Conservation (phyloP, 768 basidiomycete genomes). For the Hypholoma fasciculare region DNA sequence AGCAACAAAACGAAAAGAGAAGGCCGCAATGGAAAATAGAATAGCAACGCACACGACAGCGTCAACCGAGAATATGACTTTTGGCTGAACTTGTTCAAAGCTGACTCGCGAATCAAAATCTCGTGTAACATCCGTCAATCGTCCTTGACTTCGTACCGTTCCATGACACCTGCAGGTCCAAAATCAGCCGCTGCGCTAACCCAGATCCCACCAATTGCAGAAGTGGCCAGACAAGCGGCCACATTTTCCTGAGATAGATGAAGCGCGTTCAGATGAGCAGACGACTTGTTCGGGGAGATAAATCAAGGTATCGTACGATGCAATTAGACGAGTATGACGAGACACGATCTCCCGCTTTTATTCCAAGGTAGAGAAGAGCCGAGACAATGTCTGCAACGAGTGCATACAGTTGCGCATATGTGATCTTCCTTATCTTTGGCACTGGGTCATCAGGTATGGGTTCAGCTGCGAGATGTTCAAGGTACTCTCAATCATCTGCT, state of each 20-base stretch:
- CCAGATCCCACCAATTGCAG: slow-evolving; percentile 80
- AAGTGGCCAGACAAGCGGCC: slow-evolving; percentile 63
- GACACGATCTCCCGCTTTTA: slow-evolving; percentile 68
- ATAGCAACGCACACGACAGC: slow-evolving; percentile 56
- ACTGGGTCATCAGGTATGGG: slow-evolving; percentile 49
- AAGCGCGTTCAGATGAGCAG: slow-evolving; percentile 7
- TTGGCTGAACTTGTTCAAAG: slow-evolving; percentile 79
- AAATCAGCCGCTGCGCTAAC: slow-evolving; percentile 83
- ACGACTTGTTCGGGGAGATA: not conserved
- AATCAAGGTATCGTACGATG: slow-evolving; percentile 47
- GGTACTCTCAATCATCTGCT: slow-evolving; percentile 6
- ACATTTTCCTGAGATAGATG: slow-evolving; percentile 57
- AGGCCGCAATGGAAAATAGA: slow-evolving; percentile 3
- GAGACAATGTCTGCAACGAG: slow-evolving; percentile 59
- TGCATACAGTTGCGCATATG: slow-evolving; percentile 59
- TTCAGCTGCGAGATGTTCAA: slow-evolving; percentile 48
- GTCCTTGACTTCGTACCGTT: slow-evolving; percentile 46
- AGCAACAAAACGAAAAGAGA: slow-evolving; percentile 6
- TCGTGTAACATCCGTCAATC: slow-evolving; percentile 1
- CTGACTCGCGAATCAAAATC: slow-evolving; percentile 29
- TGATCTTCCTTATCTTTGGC: slow-evolving; percentile 44
- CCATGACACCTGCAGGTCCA: slow-evolving; percentile 74
- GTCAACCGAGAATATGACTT: slow-evolving; percentile 72
- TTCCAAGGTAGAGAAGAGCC: slow-evolving; percentile 49
- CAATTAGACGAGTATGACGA: slow-evolving; percentile 81